Base-by-base conservation (phyloP, 2,329 filamentous ascomycete genomes). In the Epichloe gansuensis region DNA sequence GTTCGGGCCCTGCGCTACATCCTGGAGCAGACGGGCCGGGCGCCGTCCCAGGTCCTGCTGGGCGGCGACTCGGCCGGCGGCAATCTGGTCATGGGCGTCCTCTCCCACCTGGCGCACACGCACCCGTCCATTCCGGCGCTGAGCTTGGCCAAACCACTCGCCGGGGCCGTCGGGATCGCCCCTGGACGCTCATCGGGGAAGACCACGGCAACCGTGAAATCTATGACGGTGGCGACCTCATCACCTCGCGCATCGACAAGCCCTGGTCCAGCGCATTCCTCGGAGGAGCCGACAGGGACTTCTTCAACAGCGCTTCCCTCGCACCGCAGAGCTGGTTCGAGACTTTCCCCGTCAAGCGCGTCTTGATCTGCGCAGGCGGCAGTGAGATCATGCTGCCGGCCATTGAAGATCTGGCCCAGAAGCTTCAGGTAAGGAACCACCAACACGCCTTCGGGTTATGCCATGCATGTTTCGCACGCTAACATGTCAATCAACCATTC, bases 31-130 rank as follows among this genome's bases (percentile, higher is more conserved):
- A 55, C 55, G 2, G 39, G 49, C 15, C 56, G 52, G 2, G 46
- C 45, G 12, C 57, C 59, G 4, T 45, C 47, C 6, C 52, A 54
- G 23, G 53, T 60, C 2, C 46, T 59, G 7, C 49, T 60, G 11
- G 59, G 57, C 44, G 59, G 59, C 38, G 59, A 61, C 46, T 61
- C 59, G 2, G 59, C 59, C 1, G 59, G 59, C 43, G 59, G 55
- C 12, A 60, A 60, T 41, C 51, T 61, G 12, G 55, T 50, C 38
- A 37, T 60, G 17, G 59, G 57, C 31, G 57, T 61, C 15, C 52
- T 61, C 21, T 59, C 58, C 7, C 59, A 61, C 49, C 48, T 60
- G 5, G 55, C 56, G 28, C 59, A 61, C 34, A 50, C 50, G 8
- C 59, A 61, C 37, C 52, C 54, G 5, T 47, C 56, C 45, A 61